A percentile compares a stretch with the other conserved stretches of the same genome.
Conservation (phyloP, 768 basidiomycete genomes). For the Boletus barrowsii region DNA sequence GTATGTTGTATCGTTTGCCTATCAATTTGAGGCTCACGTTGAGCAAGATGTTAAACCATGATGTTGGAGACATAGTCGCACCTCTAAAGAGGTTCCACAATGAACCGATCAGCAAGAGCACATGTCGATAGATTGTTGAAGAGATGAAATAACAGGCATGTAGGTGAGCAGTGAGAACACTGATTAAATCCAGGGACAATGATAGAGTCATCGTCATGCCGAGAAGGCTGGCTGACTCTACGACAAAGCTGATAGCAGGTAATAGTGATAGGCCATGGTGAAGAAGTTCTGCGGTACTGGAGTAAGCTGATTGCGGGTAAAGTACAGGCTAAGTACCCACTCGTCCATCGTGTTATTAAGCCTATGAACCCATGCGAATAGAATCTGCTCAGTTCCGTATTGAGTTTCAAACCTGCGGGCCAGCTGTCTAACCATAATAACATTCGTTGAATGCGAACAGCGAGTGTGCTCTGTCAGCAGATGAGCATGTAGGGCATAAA, state of each 20-base stretch:
- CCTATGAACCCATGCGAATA: slow-evolving; percentile 71
- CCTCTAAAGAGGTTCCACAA: slow-evolving; percentile 93
- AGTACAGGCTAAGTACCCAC: slow-evolving; percentile 43
- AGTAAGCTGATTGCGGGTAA: slow-evolving; percentile 7
- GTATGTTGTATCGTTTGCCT: slow-evolving; percentile 88
- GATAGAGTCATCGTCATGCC: slow-evolving; percentile 70
- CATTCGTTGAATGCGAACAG: slow-evolving; percentile 42
- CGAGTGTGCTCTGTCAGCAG: slow-evolving; percentile 19
- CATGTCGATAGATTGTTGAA: slow-evolving; percentile 56
- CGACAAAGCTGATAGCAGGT: slow-evolving; percentile 25
- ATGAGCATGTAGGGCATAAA: neutral
- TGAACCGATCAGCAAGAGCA: slow-evolving; percentile 55
- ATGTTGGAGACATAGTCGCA: slow-evolving; percentile 26
- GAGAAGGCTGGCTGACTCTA: slow-evolving; percentile 36
- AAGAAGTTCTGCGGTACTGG: slow-evolving; percentile 15
- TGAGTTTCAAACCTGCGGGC: slow-evolving; percentile 95
- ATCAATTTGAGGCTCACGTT: neutral
- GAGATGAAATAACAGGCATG: slow-evolving; percentile 66
- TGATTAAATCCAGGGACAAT: slow-evolving; percentile 61
- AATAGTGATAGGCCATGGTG: slow-evolving; percentile 18
- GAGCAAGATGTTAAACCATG: neutral
- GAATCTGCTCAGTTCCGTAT: slow-evolving; percentile 87
- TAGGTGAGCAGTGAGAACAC: slow-evolving; percentile 68
- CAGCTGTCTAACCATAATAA: slow-evolving; percentile 89
- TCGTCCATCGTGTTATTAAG: slow-evolving; percentile 65